A percentile compares a stretch with the other conserved stretches of the same genome.
phyloP scores from a whole-genome alignment of 306 rosid species.

The Urtica urens region DNA sequence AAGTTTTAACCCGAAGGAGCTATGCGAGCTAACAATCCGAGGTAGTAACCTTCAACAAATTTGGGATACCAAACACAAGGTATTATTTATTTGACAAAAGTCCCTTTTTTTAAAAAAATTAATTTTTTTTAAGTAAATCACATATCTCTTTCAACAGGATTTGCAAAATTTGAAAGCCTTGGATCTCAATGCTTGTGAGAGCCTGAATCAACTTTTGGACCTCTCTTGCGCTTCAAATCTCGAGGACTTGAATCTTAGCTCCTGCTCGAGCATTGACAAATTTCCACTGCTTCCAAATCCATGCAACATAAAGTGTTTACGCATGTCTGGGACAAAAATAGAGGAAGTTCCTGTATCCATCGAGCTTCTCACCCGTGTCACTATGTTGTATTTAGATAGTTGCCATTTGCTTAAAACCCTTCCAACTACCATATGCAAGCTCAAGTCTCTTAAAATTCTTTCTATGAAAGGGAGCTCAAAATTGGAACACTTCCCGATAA shows the following conservation, averaged over 20 bases:
- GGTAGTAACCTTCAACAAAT: not conserved
- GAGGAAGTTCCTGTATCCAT: not conserved
- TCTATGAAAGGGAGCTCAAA: not conserved
- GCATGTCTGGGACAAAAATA: slow-evolving; percentile 2
- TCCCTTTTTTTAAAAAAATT: too few relatives aligned
- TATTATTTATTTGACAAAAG: too few relatives aligned
- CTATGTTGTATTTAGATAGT: not conserved
- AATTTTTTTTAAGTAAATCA: too few relatives aligned
- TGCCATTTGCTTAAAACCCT: not conserved
- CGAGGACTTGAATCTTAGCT: not conserved
- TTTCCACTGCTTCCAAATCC: slow-evolving; percentile 10
- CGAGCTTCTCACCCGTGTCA: too few relatives aligned
- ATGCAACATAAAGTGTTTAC: not conserved
- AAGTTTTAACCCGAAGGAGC: slow-evolving; percentile 4
- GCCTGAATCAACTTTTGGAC: slow-evolving; percentile 15
- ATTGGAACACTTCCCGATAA: not conserved
- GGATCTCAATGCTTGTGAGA: slow-evolving; percentile 1
- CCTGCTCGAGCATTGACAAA: not conserved
- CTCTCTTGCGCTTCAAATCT: slow-evolving; percentile 9
- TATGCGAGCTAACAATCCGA: slow-evolving; percentile 9
- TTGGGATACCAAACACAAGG: slow-evolving; percentile 3
- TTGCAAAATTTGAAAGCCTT: slow-evolving; percentile 4
- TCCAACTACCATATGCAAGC: not conserved
- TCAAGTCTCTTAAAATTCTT: not conserved
- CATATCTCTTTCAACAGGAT: slow-evolving; percentile 1